These are phyloP conservation scores for Aschersonia sp. DNA, from an alignment of 2,329 filamentous ascomycete genomes.

Conservation along the genomic window DNA sequence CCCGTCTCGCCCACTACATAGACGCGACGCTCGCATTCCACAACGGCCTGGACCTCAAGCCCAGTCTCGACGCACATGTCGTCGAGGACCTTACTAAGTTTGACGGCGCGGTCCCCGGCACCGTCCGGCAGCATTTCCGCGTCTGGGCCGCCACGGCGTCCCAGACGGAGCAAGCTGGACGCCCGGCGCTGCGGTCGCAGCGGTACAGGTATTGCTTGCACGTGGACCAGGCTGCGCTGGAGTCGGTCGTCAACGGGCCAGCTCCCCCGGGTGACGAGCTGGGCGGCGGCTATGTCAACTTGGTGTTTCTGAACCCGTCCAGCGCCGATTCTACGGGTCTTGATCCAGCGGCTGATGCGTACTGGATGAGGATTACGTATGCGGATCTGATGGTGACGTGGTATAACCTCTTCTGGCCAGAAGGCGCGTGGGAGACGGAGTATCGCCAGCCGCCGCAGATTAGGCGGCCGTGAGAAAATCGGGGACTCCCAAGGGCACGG, in stretches of 20 bases:
- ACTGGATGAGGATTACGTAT: background rate
- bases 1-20: background rate
- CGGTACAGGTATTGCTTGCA: background rate
- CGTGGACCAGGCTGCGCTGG: background rate
- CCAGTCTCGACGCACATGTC: background rate
- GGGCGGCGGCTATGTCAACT: background rate
- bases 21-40: background rate
- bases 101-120: background rate
- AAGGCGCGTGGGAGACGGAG: background rate
- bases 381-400: background rate
- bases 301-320: background rate
- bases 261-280: background rate
- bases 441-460: background rate
- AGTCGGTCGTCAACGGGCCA: background rate
- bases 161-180: background rate
- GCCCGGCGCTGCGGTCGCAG: background rate
- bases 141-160: background rate
- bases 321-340: background rate
- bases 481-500: background rate
- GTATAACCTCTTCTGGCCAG: background rate
- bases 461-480: background rate
- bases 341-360: background rate
- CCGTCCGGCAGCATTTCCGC: background rate
- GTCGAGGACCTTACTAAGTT: background rate
- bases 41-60: background rate